Base-by-base conservation (phyloP, 2,329 filamentous ascomycete species). In the Botrytis deweyae region DNA sequence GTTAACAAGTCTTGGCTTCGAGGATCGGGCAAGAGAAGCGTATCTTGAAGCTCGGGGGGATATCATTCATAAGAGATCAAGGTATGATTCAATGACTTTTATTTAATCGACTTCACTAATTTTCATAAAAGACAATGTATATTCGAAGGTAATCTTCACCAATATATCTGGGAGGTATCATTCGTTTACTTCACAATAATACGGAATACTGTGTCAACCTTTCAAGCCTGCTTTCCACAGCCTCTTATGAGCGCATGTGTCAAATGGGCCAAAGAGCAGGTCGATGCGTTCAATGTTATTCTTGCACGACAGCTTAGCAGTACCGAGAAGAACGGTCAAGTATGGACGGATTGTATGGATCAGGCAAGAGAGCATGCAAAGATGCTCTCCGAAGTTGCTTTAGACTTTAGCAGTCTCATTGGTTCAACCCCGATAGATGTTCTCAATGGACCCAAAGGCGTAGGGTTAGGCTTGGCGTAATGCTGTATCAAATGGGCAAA, bases 181-280 rank as follows among this genome's bases (percentile, higher is more conserved):
- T 98, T 94, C 83, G 94, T 97, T 73, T 98, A 97, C 83, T 99
- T 99, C 83, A 94, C 91, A 72, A 88, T 97, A 77, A 95, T 99
- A 81, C 91, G 93, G 78, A 98, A 98, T 83, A 98, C 96, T 0
- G 92, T 98, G 75, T 88, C 89, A 80, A 95, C 93, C 80, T 98
- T 96, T 83, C 94, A 97, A 80, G 85, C 86, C 71, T 97, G 94
- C 81, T 98, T 98, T 81, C 91, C 94, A 18, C 88, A 93, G 40
- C 87, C 90, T 22, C 93, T 96, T 85, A 97, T 96, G 88, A 97
- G 94, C 79, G 94, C 95, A 0, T 97, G 94, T 79, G 95, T 99
- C 79, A 97, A 95, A 81, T 99, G 96, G 96, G 95, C 94, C n/a
- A 98, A 98, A 83, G 92, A 96, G 78, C 91, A 97, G 81, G 90